These are phyloP conservation scores for Yamagishiella unicocca DNA, from an alignment of 139 green algal genomes.

Conservation along the genomic window DNA sequence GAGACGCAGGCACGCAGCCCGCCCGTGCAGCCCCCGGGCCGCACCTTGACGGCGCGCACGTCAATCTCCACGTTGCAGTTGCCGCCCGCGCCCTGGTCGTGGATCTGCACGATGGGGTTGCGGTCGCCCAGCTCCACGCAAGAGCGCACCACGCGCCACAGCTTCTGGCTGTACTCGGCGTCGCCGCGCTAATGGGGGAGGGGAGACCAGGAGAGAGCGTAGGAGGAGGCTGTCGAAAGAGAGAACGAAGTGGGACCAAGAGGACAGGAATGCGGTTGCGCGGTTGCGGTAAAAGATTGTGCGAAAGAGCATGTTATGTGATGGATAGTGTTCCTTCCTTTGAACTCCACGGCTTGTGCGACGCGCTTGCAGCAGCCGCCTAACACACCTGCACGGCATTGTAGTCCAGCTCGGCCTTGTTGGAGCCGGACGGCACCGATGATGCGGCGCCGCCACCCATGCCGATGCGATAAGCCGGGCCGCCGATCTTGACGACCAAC, in stretches of 20 bases:
- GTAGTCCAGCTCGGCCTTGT: slow-evolving; percentile 97
- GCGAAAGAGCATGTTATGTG: no score
- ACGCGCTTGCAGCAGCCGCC: no score
- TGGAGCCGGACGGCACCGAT: slow-evolving; percentile 79
- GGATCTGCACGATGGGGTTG: slow-evolving; percentile 96
- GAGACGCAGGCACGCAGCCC: no score
- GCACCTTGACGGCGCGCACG: slow-evolving; percentile 86
- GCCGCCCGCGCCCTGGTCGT: slow-evolving; percentile 95
- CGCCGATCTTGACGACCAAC: slow-evolving; percentile 99
- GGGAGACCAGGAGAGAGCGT: no score
- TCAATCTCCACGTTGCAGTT: slow-evolving; percentile 99
- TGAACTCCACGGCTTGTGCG: no score
- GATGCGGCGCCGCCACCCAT: slow-evolving; percentile 98
- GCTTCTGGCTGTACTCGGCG: slow-evolving; percentile 98
- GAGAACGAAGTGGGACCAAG: no score
- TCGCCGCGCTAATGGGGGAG: slow-evolving; percentile 88
- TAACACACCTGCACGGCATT: slow-evolving; percentile 94
- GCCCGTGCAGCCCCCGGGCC: no score
- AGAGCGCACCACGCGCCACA: slow-evolving; percentile 97
- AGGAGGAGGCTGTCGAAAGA: no score
- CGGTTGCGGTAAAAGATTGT: no score
- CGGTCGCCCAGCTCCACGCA: slow-evolving; percentile 95
- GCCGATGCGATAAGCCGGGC: slow-evolving; percentile 98
- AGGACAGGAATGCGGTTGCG: no score
- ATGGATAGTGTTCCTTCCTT: no score